These are phyloP conservation scores for Yamadazyma triangularis DNA, from an alignment of 1,139 yeast genomes.

Conservation along the genomic window DNA sequence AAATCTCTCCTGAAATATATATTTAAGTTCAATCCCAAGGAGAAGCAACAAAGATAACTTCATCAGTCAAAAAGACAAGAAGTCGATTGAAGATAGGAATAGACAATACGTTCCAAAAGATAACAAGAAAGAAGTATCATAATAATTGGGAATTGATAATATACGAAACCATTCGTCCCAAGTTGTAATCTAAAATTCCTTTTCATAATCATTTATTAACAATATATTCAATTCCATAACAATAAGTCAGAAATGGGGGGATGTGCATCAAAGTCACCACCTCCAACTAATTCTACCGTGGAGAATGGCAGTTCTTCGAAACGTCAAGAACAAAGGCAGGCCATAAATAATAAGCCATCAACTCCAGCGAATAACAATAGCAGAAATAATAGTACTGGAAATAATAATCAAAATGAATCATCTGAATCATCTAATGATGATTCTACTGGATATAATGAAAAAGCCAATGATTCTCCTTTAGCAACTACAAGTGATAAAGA, in stretches of 20 bases:
- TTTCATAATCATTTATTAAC: not conserved
- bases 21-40: too few species aligned
- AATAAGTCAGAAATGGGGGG: too few species aligned
- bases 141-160: too few species aligned
- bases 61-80: not conserved
- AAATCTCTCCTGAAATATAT: too few species aligned
- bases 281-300: not conserved
- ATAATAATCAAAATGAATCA: constrained; percentile 12
- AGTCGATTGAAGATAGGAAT: not conserved
- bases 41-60: too few species aligned
- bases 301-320: not conserved
- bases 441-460: constrained; percentile 12
- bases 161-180: constrained; percentile 1
- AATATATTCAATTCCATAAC: constrained; percentile 7
- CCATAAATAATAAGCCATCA: constrained; percentile 2
- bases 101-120: not conserved
- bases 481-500: constrained; percentile 25
- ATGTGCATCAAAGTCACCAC: not conserved
- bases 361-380: constrained; percentile 1
- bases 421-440: constrained; percentile 19
- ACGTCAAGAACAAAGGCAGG: constrained; percentile 5
- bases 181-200: not conserved
- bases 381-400: constrained; percentile 9
- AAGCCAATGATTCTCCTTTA: constrained; percentile 4
- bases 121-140: not conserved